phyloP scores from a whole-genome alignment of 2,329 filamentous ascomycete species.

The Coniochaeta sp. region DNA sequence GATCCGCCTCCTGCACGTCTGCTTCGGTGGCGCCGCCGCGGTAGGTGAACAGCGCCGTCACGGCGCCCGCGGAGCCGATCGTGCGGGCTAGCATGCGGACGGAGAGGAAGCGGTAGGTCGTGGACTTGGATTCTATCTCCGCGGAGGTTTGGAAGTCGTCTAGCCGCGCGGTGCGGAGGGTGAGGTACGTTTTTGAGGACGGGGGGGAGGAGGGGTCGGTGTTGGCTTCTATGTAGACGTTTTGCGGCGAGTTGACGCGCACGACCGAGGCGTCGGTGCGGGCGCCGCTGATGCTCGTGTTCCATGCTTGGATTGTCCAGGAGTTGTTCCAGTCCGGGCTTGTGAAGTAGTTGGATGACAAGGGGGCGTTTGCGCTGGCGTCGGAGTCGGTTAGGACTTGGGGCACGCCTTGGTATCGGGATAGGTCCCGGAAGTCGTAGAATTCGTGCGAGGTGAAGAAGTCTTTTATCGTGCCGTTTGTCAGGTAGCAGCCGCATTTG shows the following conservation, averaged over 20 bases:
- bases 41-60: conserved; percentile 49
- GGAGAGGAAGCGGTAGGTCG: conserved; percentile 31
- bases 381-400: conserved; percentile 20
- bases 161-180: conserved; percentile 38
- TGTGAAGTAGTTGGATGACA: conserved; percentile 32
- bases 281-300: conserved; percentile 19
- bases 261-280: conserved; percentile 22
- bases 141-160: conserved; percentile 37
- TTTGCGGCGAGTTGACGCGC: conserved; percentile 35
- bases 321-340: conserved; percentile 25
- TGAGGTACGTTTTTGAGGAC: conserved; percentile 35
- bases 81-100: conserved; percentile 46
- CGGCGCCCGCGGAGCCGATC: conserved; percentile 37
- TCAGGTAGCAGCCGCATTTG: conserved; percentile 40
- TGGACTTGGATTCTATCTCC: conserved; percentile 35
- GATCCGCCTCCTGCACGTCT: conserved; percentile 41
- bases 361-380: conserved; percentile 19
- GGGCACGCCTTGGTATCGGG: conserved; percentile 30
- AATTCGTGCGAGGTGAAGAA: conserved; percentile 41
- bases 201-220: conserved; percentile 21
- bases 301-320: conserved; percentile 34
- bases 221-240: conserved; percentile 39
- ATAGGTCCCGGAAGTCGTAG: conserved; percentile 40
- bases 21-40: conserved; percentile 22
- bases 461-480: conserved; percentile 33